A percentile compares a stretch with the other conserved stretches of the same genome.
Evolutionary conservation across 73 alveolate genomes (phyloP).

Genomic region (Paramecium tetraurelia): DNA sequence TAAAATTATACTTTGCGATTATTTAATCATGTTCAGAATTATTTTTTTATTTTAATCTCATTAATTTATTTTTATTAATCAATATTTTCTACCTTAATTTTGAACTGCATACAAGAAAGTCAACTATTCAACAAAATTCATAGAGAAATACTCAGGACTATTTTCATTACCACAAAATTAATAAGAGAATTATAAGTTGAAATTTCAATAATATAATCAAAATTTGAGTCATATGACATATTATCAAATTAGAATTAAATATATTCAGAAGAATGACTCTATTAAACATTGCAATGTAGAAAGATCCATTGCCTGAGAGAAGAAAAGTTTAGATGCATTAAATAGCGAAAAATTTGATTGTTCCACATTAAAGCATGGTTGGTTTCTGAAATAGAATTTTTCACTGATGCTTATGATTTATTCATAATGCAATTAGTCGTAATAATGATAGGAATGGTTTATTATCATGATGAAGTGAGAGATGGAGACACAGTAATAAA

Average conservation of each 20-base stretch:
- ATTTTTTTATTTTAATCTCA: background rate
- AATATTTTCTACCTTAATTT: background rate
- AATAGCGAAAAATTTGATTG: conserved; percentile 38
- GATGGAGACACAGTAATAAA: background rate
- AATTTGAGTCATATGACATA: background rate
- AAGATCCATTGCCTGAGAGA: background rate
- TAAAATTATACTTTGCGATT: background rate
- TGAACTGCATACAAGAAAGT: background rate
- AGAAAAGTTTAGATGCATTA: background rate
- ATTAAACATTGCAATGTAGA: background rate
- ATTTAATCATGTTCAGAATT: background rate
- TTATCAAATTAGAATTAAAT: background rate
- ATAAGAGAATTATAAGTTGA: background rate
- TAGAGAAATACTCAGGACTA: background rate
- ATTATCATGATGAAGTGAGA: background rate
- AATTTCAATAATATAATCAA: background rate
- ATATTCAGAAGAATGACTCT: background rate
- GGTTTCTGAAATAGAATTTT: conserved; percentile 43
- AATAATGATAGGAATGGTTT: conserved; percentile 16
- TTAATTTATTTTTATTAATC: background rate
- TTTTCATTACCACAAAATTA: background rate
- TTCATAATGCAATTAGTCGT: conserved; percentile 13
- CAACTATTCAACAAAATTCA: background rate
- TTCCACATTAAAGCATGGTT: conserved; percentile 10
- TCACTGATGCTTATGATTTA: conserved; percentile 61